Percentiles rank a stretch among this genome's conserved stretches.
phyloP scores from a whole-genome alignment of 805 yeast species.

The Hanseniaspora mollemarum region DNA sequence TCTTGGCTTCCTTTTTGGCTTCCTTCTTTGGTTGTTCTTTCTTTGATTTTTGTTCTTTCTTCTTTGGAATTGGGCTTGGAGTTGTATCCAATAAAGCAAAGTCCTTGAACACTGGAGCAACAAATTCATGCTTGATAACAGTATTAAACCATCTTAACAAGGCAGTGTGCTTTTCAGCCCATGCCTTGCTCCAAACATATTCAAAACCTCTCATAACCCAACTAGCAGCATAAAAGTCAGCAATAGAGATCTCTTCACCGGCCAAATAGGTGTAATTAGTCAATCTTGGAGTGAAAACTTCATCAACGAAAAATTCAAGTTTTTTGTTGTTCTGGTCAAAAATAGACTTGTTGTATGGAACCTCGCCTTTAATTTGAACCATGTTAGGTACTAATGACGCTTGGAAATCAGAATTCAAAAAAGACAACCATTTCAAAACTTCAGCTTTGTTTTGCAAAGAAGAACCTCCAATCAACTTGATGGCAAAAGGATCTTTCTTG shows the following conservation, averaged over 20 bases:
- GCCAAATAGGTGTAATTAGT: conserved; percentile 57
- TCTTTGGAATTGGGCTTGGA: conserved; percentile 49
- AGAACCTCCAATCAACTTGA: conserved; percentile 19
- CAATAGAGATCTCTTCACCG: conserved; percentile 50
- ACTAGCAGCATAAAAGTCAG: conserved; percentile 23
- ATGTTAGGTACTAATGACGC: conserved; percentile 29
- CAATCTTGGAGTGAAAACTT: conserved; percentile 47
- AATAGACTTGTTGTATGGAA: conserved; percentile 69
- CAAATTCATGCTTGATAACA: conserved; percentile 36
- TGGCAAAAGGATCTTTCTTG: conserved; percentile 30
- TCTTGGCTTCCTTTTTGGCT: conserved; percentile 33
- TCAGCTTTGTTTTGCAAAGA: conserved; percentile 56
- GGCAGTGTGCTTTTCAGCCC: conserved; percentile 54
- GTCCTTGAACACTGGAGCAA: conserved; percentile 39
- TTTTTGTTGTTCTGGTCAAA: conserved; percentile 32
- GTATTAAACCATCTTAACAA: conserved; percentile 66
- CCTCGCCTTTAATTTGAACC: conserved; percentile 35
- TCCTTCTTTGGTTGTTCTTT: conserved; percentile 31
- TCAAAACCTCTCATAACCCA: conserved; percentile 30
- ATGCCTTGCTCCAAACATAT: conserved; percentile 48
- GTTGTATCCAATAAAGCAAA: conserved; percentile 54
- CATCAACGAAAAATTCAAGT: conserved; percentile 31
- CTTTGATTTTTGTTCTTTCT: conserved; percentile 45
- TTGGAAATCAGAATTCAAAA: conserved; percentile 58
- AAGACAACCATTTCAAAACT: conserved; percentile 66